Evolutionary conservation across 169 alveolate species (phyloP).

Genomic region (Plasmodium berghei): DNA sequence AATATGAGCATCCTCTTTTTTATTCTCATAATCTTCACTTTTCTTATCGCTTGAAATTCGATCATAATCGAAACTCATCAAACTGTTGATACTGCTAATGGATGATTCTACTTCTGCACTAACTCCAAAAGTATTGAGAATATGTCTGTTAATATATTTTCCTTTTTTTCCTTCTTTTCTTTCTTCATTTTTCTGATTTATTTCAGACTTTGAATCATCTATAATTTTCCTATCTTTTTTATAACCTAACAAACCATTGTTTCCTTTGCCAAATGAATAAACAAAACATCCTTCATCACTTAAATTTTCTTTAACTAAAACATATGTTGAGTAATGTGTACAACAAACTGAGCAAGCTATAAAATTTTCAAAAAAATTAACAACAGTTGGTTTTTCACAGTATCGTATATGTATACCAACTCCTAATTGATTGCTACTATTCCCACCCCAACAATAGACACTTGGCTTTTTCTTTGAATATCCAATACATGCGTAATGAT

Average conservation of each 20-base stretch:
- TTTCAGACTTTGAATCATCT: slow-evolving; percentile 7
- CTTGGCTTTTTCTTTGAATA: slow-evolving; percentile 70
- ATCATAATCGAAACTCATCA: background rate
- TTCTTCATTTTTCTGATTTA: background rate
- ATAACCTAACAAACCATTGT: slow-evolving; percentile 86
- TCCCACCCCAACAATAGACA: slow-evolving; percentile 96
- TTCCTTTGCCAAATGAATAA: slow-evolving; percentile 87
- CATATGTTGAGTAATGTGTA: slow-evolving; percentile 83
- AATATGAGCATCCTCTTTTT: background rate
- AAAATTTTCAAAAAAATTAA: slow-evolving; percentile 78
- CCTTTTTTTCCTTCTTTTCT: slow-evolving; percentile 1
- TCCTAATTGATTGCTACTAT: slow-evolving; percentile 92
- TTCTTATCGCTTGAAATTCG: background rate
- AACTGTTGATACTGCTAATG: background rate
- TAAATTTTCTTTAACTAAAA: slow-evolving; percentile 73
- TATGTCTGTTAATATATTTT: background rate
- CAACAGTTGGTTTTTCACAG: slow-evolving; percentile 72
- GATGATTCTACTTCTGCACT: background rate
- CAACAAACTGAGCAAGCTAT: slow-evolving; percentile 79
- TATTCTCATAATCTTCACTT: too few species aligned
- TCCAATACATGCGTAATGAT: slow-evolving; percentile 68
- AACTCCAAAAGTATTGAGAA: slow-evolving; percentile 31
- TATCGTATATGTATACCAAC: slow-evolving; percentile 77
- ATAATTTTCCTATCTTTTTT: slow-evolving; percentile 23
- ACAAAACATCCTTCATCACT: slow-evolving; percentile 81